phyloP scores from a whole-genome alignment of 1,284 basidiomycete genomes.

The Grifola frondosa region DNA sequence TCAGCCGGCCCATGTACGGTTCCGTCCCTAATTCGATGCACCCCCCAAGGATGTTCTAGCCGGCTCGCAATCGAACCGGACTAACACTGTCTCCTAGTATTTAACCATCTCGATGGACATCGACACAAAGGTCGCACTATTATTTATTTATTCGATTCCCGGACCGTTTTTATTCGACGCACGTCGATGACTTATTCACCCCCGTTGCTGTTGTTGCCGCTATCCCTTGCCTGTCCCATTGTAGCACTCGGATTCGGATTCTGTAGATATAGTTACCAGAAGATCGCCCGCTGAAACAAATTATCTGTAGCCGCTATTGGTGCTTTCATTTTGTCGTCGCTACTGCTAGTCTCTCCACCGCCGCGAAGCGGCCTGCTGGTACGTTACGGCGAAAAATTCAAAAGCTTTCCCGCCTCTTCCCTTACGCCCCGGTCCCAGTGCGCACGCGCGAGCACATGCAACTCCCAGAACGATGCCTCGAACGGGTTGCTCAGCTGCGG shows the following conservation, averaged over 20 bases:
- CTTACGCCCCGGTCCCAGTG: constrained; percentile 68
- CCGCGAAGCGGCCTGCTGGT: not conserved
- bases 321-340: not conserved
- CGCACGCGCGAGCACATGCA: constrained; percentile 52
- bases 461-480: constrained; percentile 70
- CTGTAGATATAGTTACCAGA: constrained; percentile 23
- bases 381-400: constrained; percentile 14
- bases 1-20: constrained; percentile 2
- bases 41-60: constrained; percentile 4
- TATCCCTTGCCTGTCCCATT: not conserved
- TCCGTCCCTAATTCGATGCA: constrained; percentile 1
- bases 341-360: not conserved
- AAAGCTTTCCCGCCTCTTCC: constrained; percentile 30
- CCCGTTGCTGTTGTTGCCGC: constrained; percentile 9
- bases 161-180: constrained; percentile 15
- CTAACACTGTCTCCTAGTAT: too few species aligned
- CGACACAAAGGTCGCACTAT: too few species aligned
- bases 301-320: constrained; percentile 23
- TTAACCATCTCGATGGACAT: too few species aligned
- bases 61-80: too few species aligned
- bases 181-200: constrained; percentile 14
- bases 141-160: too few species aligned
- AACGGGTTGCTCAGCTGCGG: constrained; percentile 80
- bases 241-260: constrained; percentile 8
- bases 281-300: constrained; percentile 10